Conservation (phyloP, 2,329 filamentous ascomycete genomes). For the Verticillium dahliae region DNA sequence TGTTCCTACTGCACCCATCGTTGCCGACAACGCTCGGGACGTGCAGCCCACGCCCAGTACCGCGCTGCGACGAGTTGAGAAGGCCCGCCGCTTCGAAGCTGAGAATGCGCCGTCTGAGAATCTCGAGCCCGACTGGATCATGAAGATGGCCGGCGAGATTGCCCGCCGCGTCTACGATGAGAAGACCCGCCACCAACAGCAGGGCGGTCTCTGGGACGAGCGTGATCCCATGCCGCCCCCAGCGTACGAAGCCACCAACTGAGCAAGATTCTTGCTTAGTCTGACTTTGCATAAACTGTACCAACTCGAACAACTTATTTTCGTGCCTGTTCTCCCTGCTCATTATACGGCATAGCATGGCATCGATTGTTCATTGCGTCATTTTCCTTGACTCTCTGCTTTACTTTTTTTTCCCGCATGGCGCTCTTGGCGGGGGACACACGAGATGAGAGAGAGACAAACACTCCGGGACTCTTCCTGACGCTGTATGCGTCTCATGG, state of each 20-base stretch:
- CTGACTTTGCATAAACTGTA: conserved; percentile 11
- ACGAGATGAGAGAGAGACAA: not conserved
- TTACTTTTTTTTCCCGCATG: conserved; percentile 6
- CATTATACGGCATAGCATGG: not conserved
- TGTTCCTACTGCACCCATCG: conserved; percentile 7
- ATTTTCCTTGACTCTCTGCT: conserved; percentile 2
- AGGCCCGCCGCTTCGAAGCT: conserved; percentile 14
- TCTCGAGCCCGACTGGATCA: conserved; percentile 77
- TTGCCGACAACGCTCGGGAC: conserved; percentile 1
- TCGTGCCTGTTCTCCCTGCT: not conserved
- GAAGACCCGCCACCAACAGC: conserved; percentile 50
- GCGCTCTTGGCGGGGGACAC: conserved; percentile 5
- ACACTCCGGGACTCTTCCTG: not conserved
- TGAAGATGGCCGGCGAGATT: conserved; percentile 91
- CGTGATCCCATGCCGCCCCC: conserved; percentile 53
- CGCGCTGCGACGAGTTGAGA: conserved; percentile 10
- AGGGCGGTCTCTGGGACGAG: conserved; percentile 41
- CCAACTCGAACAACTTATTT: conserved; percentile 2
- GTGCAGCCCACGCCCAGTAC: not conserved
- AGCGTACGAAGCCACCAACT: conserved; percentile 50
- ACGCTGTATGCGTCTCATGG: not conserved
- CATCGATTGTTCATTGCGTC: conserved; percentile 7
- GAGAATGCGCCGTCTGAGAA: conserved; percentile 23
- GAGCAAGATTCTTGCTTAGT: conserved; percentile 12
- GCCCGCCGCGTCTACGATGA: conserved; percentile 82